Evolutionary conservation across 305 asterid genomes (phyloP).

Genomic region (Plantago coronopus): DNA sequence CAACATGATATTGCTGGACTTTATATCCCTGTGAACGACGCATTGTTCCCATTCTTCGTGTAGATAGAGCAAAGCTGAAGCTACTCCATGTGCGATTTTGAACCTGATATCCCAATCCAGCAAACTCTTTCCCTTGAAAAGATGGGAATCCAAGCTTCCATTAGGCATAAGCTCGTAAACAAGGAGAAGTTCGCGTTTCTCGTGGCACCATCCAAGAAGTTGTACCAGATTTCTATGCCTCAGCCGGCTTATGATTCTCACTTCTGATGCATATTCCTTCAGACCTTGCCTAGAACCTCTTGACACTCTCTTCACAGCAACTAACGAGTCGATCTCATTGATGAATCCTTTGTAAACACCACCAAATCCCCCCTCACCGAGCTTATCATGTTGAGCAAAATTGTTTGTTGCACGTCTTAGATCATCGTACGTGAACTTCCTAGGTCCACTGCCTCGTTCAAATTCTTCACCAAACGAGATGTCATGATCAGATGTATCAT

Average conservation of each 20-base stretch:
- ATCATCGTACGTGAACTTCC: conserved; percentile 31
- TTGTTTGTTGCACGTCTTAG: conserved; percentile 31
- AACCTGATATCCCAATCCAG: conserved; percentile 42
- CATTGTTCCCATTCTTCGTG: conserved; percentile 71
- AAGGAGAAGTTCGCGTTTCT: conserved; percentile 35
- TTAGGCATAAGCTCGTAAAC: conserved; percentile 53
- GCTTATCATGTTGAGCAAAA: conserved; percentile 36
- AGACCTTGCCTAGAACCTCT: conserved; percentile 41
- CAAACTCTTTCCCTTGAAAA: conserved; percentile 30
- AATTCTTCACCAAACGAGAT: conserved; percentile 29
- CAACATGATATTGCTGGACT: conserved; percentile 61
- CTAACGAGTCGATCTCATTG: conserved; percentile 19
- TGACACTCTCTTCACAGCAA: conserved; percentile 54
- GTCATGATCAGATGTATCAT: conserved; percentile 9
- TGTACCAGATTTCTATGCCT: conserved; percentile 50
- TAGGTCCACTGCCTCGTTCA: conserved; percentile 34
- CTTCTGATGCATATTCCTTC: conserved; percentile 48
- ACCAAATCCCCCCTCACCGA: conserved; percentile 69
- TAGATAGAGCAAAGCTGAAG: conserved; percentile 52
- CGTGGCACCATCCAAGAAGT: conserved; percentile 53
- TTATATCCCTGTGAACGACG: conserved; percentile 64
- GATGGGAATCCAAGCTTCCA: conserved; percentile 54
- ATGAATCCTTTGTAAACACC: conserved; percentile 49
- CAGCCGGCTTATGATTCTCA: conserved; percentile 44
- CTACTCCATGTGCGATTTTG: conserved; percentile 47